Conservation (phyloP, 2,329 filamentous ascomycete genomes). For the Arachnopeziza araneosa region DNA sequence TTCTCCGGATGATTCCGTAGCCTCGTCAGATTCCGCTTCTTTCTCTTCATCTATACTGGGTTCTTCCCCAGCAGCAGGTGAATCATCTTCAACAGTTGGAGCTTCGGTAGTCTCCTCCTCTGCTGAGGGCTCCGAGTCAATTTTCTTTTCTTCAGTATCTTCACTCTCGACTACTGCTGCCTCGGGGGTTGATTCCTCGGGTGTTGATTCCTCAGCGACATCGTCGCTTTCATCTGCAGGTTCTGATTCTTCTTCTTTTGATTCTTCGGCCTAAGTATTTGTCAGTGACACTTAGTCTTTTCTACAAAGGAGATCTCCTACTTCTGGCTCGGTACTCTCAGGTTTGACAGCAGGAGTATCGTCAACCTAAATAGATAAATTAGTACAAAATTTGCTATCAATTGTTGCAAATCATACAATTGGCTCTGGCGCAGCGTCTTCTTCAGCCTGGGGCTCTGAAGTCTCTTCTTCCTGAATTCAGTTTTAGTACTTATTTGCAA, state of each 20-base stretch:
- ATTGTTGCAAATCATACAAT: neutral
- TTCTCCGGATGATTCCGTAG: no score
- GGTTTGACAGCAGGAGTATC: neutral
- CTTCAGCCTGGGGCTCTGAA: neutral
- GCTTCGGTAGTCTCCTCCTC: constrained; percentile 11
- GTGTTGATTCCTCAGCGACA: neutral
- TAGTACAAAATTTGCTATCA: neutral
- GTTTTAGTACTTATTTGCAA: neutral
- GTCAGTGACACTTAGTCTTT: neutral
- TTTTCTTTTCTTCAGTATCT: neutral
- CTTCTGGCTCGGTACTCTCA: neutral
- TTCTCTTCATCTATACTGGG: no score
- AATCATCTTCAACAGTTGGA: constrained; percentile 4
- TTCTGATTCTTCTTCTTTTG: neutral
- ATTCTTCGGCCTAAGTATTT: neutral
- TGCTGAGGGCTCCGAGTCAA: constrained; percentile 7
- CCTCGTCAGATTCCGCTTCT: no score
- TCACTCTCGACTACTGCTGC: constrained; percentile 11
- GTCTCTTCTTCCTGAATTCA: neutral
- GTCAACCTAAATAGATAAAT: no score
- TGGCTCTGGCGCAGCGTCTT: neutral
- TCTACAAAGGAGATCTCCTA: neutral
- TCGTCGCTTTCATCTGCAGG: neutral
- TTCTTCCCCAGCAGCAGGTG: no score
- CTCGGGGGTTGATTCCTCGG: constrained; percentile 1